Evolutionary conservation across 2,329 filamentous ascomycete genomes (phyloP).

Genomic region (Ophiostoma australiae): DNA sequence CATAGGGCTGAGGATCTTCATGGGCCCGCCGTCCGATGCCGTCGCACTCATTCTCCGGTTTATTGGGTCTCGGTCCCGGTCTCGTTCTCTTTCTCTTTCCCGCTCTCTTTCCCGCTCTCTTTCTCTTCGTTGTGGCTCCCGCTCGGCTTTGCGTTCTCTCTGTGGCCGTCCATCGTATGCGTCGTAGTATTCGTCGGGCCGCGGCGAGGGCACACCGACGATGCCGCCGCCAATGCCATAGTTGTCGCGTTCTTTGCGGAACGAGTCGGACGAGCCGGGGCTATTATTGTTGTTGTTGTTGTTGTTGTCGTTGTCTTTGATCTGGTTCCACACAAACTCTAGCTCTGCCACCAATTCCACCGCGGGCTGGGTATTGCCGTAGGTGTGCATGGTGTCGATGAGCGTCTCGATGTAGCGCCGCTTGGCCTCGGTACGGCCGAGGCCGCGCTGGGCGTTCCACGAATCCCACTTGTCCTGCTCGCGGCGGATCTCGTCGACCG

Average conservation of each 20-base stretch:
- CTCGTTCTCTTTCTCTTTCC: neutral
- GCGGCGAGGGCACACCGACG: constrained; percentile 21
- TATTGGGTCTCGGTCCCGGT: constrained; percentile 11
- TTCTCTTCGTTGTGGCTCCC: neutral
- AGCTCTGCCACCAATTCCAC: constrained; percentile 84
- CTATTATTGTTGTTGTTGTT: constrained; percentile 48
- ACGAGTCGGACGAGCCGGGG: constrained; percentile 52
- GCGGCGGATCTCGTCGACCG: constrained; percentile 51
- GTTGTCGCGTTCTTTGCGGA: constrained; percentile 42
- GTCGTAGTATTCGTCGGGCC: constrained; percentile 24
- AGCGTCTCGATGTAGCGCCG: constrained; percentile 87
- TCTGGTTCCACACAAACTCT: constrained; percentile 99
- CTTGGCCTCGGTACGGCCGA: constrained; percentile 89
- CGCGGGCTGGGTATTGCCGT: constrained; percentile 85
- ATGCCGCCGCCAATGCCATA: neutral
- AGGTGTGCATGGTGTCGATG: constrained; percentile 94
- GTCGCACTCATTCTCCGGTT: constrained; percentile 12
- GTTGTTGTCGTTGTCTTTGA: constrained; percentile 55
- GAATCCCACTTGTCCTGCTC: constrained; percentile 80
- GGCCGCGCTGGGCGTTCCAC: constrained; percentile 81
- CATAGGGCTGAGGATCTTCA: constrained; percentile 76
- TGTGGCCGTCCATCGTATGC: constrained; percentile 12
- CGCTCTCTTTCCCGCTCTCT: neutral
- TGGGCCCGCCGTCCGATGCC: constrained; percentile 38
- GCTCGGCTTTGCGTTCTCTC: constrained; percentile 7